A percentile compares a stretch with the other conserved stretches of the same genome.
These are phyloP conservation scores for Lenwebbia sp. DNA, from an alignment of 345 rosid genomes.

Conservation along the genomic window DNA sequence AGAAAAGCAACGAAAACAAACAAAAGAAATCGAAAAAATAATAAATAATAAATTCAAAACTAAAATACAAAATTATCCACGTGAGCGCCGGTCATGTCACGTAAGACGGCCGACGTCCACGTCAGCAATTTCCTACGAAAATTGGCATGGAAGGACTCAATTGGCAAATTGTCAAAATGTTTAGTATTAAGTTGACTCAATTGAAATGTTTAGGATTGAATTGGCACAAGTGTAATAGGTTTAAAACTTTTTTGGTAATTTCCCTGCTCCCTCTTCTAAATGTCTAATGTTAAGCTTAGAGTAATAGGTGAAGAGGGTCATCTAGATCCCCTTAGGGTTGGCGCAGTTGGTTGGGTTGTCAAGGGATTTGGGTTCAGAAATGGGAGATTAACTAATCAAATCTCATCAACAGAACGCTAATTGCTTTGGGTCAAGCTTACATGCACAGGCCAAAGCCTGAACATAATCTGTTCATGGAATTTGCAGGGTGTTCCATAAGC, in stretches of 20 bases:
- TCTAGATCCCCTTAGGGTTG: neutral
- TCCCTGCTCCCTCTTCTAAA: neutral
- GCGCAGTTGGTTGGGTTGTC: neutral
- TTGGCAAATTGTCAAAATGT: neutral
- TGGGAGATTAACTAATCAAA: neutral
- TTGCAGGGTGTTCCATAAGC: neutral
- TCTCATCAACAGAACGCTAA: neutral
- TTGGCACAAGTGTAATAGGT: neutral
- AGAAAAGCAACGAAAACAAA: too few species aligned
- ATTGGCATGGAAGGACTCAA: too few species aligned
- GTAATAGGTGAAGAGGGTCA: neutral
- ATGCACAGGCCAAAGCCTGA: neutral
- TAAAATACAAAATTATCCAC: too few species aligned
- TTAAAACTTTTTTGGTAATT: neutral
- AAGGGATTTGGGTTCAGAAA: neutral
- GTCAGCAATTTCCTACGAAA: too few species aligned
- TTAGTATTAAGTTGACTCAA: neutral
- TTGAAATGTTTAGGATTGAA: neutral
- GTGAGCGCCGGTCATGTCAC: too few species aligned
- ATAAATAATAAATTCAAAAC: too few species aligned
- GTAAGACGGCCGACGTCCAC: too few species aligned
- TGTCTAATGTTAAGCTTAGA: too few species aligned
- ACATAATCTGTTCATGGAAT: neutral
- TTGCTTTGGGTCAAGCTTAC: neutral
- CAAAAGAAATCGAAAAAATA: too few species aligned